A percentile compares a stretch with the other conserved stretches of the same genome.
Conservation (phyloP, 2,329 filamentous ascomycete genomes). For the Diaporthe destruens region DNA sequence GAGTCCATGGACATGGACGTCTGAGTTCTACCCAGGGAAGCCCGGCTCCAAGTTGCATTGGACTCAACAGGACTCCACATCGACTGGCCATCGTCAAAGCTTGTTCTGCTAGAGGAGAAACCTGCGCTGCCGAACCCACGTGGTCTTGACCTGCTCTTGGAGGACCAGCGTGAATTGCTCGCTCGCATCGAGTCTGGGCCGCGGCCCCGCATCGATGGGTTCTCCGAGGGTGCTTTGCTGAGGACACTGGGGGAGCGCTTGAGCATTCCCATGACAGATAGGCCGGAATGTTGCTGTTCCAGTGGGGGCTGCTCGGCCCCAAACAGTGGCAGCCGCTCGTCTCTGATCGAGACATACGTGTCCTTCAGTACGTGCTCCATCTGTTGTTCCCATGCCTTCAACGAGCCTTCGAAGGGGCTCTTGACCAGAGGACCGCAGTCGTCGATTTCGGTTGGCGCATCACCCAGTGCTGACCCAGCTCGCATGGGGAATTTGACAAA, state of each 20-base stretch:
- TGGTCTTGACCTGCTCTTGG: conserved; percentile 86
- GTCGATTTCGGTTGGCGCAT: conserved; percentile 58
- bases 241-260: conserved; percentile 90
- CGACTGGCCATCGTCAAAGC: conserved; percentile 89
- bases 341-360: conserved; percentile 90
- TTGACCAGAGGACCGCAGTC: conserved; percentile 83
- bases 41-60: conserved; percentile 96
- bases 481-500: conserved; percentile 63
- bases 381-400: conserved; percentile 88
- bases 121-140: conserved; percentile 82
- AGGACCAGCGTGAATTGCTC: conserved; percentile 79
- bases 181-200: conserved; percentile 68
- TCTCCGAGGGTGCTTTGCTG: conserved; percentile 93
- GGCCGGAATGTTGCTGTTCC: conserved; percentile 62
- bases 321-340: conserved; percentile 87
- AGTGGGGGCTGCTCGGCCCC: conserved; percentile 69
- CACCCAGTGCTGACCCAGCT: conserved; percentile 57
- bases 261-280: conserved; percentile 82
- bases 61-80: conserved; percentile 88
- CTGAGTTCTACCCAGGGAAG: conserved; percentile 90
- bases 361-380: conserved; percentile 92
- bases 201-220: conserved; percentile 77
- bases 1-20: conserved; percentile 95
- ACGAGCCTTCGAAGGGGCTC: conserved; percentile 78
- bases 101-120: conserved; percentile 91